Percentiles rank a stretch among this genome's conserved stretches.
phyloP scores from a whole-genome alignment of 2,329 filamentous ascomycete genomes.

The Pyrenophora teres region DNA sequence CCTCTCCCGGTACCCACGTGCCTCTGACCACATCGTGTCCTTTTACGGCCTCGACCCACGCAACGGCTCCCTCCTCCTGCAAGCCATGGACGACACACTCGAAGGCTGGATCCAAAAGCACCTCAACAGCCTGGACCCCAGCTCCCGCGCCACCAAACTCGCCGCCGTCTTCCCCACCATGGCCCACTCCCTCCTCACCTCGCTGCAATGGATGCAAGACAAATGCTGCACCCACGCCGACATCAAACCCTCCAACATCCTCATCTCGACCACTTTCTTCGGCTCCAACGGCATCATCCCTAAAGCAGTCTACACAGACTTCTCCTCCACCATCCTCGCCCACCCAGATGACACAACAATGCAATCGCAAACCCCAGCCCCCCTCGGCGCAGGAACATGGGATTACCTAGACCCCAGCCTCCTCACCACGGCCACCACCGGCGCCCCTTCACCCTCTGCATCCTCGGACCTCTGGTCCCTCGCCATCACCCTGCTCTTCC shows the following conservation, averaged over 20 bases:
- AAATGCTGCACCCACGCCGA: constrained; percentile 51
- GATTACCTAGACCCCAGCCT: constrained; percentile 51
- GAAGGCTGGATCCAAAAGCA: constrained; percentile 38
- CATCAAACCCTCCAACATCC: constrained; percentile 55
- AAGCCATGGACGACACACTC: constrained; percentile 40
- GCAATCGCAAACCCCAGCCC: constrained; percentile 16
- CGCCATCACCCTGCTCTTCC: constrained; percentile 51
- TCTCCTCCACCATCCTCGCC: constrained; percentile 47
- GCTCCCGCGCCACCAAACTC: constrained; percentile 42
- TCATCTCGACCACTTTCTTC: constrained; percentile 46
- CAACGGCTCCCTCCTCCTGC: constrained; percentile 38
- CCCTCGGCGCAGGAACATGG: constrained; percentile 53
- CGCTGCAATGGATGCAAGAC: constrained; percentile 50
- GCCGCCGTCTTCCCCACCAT: constrained; percentile 48
- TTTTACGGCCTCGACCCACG: constrained; percentile 43
- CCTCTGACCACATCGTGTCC: constrained; percentile 34
- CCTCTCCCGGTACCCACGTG: constrained; percentile 32
- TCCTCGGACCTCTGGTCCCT: constrained; percentile 53
- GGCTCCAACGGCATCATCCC: constrained; percentile 25
- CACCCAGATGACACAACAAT: constrained; percentile 8
- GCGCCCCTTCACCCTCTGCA: constrained; percentile 35
- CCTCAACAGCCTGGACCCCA: constrained; percentile 35
- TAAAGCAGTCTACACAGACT: constrained; percentile 50
- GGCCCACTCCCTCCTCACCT: constrained; percentile 47
- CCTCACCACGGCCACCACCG: constrained; percentile 17